A percentile compares a stretch with the other conserved stretches of the same genome.
Conservation (phyloP, 2,329 filamentous ascomycete genomes). For the Calonectria crousiana region DNA sequence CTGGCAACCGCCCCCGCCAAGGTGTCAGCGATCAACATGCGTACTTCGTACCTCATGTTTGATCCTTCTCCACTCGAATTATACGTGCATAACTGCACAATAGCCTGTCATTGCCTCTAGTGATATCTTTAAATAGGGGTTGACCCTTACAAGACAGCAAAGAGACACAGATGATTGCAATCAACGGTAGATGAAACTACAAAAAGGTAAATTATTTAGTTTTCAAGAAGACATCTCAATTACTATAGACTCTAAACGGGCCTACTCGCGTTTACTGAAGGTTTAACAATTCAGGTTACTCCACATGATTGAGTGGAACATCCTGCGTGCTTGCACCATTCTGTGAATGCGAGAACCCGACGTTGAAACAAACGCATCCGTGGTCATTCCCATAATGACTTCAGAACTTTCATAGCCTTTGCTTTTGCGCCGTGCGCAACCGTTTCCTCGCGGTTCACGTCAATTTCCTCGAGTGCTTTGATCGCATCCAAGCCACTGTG, state of each 20-base stretch:
- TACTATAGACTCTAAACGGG: neutral
- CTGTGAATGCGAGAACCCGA: neutral
- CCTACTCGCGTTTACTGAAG: neutral
- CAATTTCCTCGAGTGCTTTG: constrained; percentile 5
- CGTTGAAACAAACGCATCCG: neutral
- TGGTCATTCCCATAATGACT: constrained; percentile 2
- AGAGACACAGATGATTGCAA: neutral
- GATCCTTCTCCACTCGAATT: neutral
- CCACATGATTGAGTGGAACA: neutral
- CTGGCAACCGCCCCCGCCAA: neutral
- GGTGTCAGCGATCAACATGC: neutral
- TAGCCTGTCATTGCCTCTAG: neutral
- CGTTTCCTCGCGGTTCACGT: neutral
- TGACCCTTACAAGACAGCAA: neutral
- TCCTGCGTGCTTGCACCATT: neutral
- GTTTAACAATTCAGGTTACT: neutral
- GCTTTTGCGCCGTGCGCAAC: neutral
- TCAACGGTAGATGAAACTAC: neutral
- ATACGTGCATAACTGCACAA: neutral
- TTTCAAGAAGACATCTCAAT: neutral
- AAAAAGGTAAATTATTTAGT: neutral
- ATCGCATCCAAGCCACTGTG: constrained; percentile 10
- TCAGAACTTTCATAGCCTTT: constrained; percentile 6
- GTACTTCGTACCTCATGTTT: neutral
- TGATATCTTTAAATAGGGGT: neutral